Evolutionary conservation across 208 protist genomes (phyloP), one percentile per base, ranked within the genome.

Genomic region (Leishmania turanica): DNA sequence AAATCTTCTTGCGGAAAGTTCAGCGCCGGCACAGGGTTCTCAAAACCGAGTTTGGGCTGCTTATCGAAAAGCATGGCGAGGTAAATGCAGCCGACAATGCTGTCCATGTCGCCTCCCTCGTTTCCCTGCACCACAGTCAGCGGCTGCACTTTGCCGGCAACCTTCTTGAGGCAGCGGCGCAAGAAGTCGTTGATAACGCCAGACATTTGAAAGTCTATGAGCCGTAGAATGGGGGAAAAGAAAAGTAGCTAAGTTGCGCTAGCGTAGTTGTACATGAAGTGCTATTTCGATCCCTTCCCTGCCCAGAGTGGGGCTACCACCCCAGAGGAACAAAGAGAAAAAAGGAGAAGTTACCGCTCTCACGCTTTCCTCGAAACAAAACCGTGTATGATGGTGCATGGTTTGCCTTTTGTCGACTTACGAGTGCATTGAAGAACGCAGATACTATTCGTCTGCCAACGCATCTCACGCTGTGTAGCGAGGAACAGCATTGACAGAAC

Each of bases 91-190:
- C 95, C 95, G 7, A 98, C 86, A 79, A 96, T 83, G 78, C 91
- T 98, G 76, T 98, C 95, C 92, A 98, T 93, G 56, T 98, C 95
- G 21, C 95, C 95, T 27, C 87, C 89, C 78, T 98, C 95, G 73
- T 98, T 98, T 19, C 95, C 95, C 64, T 91, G 73, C 45, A 98
- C 95, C 66, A 91, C 79, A 0, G 89, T 91, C 27, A 95, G 73
- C 0, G 70, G 62, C 37, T 84, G 79, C 17, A 71, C 64, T 70
- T 84, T 80, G 45, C 53, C 71, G 45, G 75, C 24, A 51, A 88
- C 78, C 5, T 74, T 79, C 31, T 81, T 42, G 21, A 81, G 62
- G 76, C 86, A 87, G 56, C 89, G 85, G 34, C 71, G 82, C 76
- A 95, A 78, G 87, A 95, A 97, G 8, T 88, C 82, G 78, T 96